Conservation (phyloP, 495 filamentous ascomycete genomes). For the Talaromyces ruber region DNA sequence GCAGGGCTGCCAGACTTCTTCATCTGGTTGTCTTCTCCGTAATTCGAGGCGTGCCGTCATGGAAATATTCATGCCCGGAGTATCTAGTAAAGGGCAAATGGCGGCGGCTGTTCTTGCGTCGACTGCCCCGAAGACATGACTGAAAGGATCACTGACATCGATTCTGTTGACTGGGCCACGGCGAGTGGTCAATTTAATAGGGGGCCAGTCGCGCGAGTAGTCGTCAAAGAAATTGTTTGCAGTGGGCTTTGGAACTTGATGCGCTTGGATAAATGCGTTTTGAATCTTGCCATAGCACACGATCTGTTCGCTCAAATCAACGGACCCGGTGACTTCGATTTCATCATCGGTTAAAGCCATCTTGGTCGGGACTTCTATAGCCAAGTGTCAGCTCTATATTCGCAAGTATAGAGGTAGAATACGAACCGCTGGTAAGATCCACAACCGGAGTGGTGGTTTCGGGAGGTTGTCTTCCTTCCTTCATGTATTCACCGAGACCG, state of each 20-base stretch:
- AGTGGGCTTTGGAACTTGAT: conserved; percentile 56
- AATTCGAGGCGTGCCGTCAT: conserved; percentile 58
- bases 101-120: conserved; percentile 60
- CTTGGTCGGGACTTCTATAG: background rate
- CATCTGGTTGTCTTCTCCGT: conserved; percentile 45
- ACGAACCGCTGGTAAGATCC: conserved; percentile 53
- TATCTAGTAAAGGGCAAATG: conserved; percentile 64
- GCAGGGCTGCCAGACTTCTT: conserved; percentile 46
- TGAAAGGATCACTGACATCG: conserved; percentile 59
- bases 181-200: conserved; percentile 60
- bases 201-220: conserved; percentile 48
- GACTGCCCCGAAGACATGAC: conserved; percentile 62
- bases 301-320: conserved; percentile 43
- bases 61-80: conserved; percentile 46
- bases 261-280: conserved; percentile 57
- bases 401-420: background rate
- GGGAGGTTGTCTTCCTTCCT: conserved; percentile 36
- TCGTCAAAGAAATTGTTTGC: conserved; percentile 38
- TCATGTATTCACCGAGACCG: conserved; percentile 57
- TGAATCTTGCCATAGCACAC: conserved; percentile 84
- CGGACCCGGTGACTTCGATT: conserved; percentile 32
- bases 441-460: conserved; percentile 27
- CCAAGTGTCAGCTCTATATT: background rate
- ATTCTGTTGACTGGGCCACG: conserved; percentile 51
- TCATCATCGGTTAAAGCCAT: conserved; percentile 24